phyloP scores from a whole-genome alignment of 345 rosid genomes.

The Euphorbia tirucalli region DNA sequence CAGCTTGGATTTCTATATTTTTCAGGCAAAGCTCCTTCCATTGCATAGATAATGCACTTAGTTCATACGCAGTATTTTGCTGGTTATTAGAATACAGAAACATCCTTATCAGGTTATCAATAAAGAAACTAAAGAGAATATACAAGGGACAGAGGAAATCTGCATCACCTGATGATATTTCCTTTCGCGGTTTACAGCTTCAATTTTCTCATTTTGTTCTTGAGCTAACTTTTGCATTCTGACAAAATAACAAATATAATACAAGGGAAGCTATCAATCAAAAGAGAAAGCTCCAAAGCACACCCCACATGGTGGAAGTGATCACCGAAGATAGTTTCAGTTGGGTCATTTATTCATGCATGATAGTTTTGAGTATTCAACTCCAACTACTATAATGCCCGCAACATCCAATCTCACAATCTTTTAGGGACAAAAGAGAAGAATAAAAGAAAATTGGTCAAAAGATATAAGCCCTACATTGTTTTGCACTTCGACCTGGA shows the following conservation, averaged over 20 bases:
- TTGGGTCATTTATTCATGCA: neutral
- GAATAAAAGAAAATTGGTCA: neutral
- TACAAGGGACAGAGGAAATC: neutral
- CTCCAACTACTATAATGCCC: neutral
- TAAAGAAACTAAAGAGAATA: constrained; percentile 7
- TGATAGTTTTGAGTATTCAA: neutral
- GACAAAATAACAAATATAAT: constrained; percentile 16
- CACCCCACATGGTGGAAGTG: neutral
- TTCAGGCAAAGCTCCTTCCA: constrained; percentile 90
- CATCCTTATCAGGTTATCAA: constrained; percentile 19
- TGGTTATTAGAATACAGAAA: constrained; percentile 27
- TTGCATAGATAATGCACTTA: constrained; percentile 75
- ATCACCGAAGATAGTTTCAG: neutral
- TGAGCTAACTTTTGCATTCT: constrained; percentile 79
- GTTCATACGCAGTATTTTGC: constrained; percentile 93
- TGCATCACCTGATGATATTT: constrained; percentile 85
- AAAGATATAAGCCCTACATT: too few species aligned
- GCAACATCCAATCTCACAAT: neutral
- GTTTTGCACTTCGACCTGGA: too few species aligned
- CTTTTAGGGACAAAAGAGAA: neutral
- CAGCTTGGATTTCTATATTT: constrained; percentile 80
- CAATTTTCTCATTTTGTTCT: constrained; percentile 81
- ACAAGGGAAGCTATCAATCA: neutral
- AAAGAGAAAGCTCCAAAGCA: neutral
- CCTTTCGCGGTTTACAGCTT: constrained; percentile 88